Evolutionary conservation across 176 grass and related monocot genomes (phyloP), one percentile per base, ranked within the genome.

Genomic region (Zizania latifolia): DNA sequence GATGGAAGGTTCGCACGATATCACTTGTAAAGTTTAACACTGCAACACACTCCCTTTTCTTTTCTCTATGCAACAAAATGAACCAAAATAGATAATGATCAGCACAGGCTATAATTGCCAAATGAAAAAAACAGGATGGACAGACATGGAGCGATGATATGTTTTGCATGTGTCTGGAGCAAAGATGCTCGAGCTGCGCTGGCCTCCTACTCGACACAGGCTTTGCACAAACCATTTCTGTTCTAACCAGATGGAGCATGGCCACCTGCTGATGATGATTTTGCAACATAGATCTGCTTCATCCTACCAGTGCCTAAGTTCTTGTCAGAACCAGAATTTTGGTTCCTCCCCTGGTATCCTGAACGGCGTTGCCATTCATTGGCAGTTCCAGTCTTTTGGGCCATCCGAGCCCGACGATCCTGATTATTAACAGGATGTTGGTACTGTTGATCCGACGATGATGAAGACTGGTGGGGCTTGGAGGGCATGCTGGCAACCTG

Each of bases 281-380:
- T 99, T 1, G 89, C 84, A 2, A 99, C 92, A 73, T 94, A 99
- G 72, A 99, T 86, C 80, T 99, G 95, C 87, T 92, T 99, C 86
- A 92, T 82, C 81, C 82, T 99, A 79, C 88, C 80, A 58, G 84
- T 70, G 81, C 89, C 82, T 58, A 83, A 77, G 77, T 53, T 85
- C 63, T 87, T 99, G 67, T 99, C 89, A 4, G 86, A 71, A 76
- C 89, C 76, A 11, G 81, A 72, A 63, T 78, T 76, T 38, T 80
- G 90, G 57, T 70, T 86, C 71, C 89, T 92, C 27, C 80, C 85
- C 4, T 84, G 76, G 62, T 85, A 88, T 76, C 91, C 84, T 67
- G 86, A 56, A 68, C 86, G 79, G 5, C 95, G 82, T 33, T 92
- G 83, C 91, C 91, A 94, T 33, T 92, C 95, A 64, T 84, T 86